phyloP scores from a whole-genome alignment of 129 eudicot species.

The Flaveria robusta region DNA sequence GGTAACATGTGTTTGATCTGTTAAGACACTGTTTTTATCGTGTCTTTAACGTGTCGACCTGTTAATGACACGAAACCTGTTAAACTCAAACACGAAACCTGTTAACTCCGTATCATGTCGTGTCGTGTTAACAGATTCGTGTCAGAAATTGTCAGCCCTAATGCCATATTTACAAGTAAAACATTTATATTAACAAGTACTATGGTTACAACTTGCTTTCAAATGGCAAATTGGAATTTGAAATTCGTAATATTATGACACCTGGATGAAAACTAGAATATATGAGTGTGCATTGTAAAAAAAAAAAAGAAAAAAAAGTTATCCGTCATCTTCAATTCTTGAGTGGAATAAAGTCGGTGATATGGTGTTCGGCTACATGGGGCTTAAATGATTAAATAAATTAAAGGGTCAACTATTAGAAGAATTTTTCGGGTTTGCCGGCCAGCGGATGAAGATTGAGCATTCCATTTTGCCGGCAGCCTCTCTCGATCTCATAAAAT shows the following conservation, averaged over 20 bases:
- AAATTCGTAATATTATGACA: neutral
- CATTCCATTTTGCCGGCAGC: conserved; percentile 18
- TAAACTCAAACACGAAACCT: too few relatives aligned
- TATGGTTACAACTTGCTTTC: too few relatives aligned
- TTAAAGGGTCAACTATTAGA: neutral
- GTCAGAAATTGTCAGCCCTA: too few relatives aligned
- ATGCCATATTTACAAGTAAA: too few relatives aligned
- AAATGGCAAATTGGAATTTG: neutral
- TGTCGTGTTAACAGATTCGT: too few relatives aligned
- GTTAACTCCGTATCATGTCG: too few relatives aligned
- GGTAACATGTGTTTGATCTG: too few relatives aligned
- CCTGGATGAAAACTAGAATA: conserved; percentile 13
- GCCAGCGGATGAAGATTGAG: neutral
- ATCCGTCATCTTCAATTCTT: neutral
- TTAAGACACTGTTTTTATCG: too few relatives aligned
- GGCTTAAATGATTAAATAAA: neutral
- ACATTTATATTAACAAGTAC: too few relatives aligned
- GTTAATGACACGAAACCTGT: too few relatives aligned
- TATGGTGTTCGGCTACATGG: conserved; percentile 5
- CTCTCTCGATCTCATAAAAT: neutral
- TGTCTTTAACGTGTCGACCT: too few relatives aligned
- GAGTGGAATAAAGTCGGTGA: conserved; percentile 9
- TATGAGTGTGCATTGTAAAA: too few relatives aligned
- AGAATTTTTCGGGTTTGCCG: neutral
- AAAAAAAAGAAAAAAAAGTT: neutral